These are phyloP conservation scores for Fusarium continuum DNA, from an alignment of 2,329 filamentous ascomycete species.

Conservation along the genomic window DNA sequence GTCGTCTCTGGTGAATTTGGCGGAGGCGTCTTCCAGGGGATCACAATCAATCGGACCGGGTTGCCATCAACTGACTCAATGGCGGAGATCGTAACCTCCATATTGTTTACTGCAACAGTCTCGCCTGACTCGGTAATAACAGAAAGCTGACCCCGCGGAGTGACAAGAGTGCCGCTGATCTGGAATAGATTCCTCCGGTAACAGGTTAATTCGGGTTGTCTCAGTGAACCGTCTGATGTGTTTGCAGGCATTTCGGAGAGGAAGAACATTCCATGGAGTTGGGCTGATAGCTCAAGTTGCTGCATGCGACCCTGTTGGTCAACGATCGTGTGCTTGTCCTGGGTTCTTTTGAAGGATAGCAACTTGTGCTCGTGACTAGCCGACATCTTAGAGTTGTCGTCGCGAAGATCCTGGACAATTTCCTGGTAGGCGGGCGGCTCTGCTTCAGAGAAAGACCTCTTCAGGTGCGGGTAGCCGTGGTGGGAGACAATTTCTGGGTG, in stretches of 20 bases:
- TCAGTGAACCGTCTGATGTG: conserved; percentile 62
- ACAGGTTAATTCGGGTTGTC: conserved; percentile 88
- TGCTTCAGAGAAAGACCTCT: conserved; percentile 65
- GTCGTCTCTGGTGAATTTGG: conserved; percentile 76
- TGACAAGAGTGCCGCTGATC: conserved; percentile 87
- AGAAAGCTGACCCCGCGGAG: conserved; percentile 80
- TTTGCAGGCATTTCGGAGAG: conserved; percentile 80
- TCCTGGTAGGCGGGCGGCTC: conserved; percentile 67
- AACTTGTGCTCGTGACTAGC: conserved; percentile 70
- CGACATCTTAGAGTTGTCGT: conserved; percentile 65
- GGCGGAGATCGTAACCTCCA: conserved; percentile 89
- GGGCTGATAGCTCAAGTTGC: conserved; percentile 71
- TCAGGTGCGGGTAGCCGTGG: conserved; percentile 64
- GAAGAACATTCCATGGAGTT: conserved; percentile 91
- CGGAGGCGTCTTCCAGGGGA: conserved; percentile 96
- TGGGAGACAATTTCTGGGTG: conserved; percentile 59
- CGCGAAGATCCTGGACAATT: conserved; percentile 68
- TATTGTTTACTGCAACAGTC: conserved; percentile 80
- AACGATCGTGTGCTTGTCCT: conserved; percentile 68
- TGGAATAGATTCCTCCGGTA: conserved; percentile 96
- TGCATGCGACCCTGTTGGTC: conserved; percentile 68
- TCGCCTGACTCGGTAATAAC: conserved; percentile 86
- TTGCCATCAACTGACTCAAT: conserved; percentile 96
- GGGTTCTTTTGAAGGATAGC: conserved; percentile 64
- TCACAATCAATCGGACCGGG: conserved; percentile 90